Conservation (phyloP, 75 land plant genomes). For the Pinus tabuliformis region DNA sequence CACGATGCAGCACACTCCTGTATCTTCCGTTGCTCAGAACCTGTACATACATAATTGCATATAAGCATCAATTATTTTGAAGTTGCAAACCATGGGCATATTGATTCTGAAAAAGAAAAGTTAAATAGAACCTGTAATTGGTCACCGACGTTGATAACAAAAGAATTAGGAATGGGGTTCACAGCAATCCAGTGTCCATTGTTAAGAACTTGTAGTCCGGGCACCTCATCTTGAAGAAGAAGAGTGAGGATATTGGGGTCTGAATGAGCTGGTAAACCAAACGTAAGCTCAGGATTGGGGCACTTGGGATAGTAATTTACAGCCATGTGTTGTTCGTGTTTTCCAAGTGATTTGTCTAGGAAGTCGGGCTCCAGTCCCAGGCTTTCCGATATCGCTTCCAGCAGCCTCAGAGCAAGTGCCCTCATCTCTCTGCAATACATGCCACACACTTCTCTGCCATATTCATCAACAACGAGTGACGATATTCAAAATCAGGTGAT, state of each 20-base stretch:
- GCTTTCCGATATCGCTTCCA: slow-evolving; percentile 61
- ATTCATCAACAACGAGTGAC: no score
- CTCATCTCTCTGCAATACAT: slow-evolving; percentile 29
- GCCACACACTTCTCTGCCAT: slow-evolving; percentile 28
- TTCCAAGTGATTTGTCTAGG: slow-evolving; percentile 36
- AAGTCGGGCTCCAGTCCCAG: slow-evolving; percentile 40
- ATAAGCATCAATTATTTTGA: no score
- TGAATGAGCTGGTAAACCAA: slow-evolving; percentile 64
- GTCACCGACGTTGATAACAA: slow-evolving; percentile 66
- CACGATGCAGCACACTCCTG: slow-evolving; percentile 68
- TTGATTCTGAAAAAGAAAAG: no score
- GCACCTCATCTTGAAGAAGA: slow-evolving; percentile 54
- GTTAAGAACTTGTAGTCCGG: slow-evolving; percentile 44
- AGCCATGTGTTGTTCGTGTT: slow-evolving; percentile 58
- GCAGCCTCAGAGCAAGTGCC: slow-evolving; percentile 21
- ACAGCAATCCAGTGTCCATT: slow-evolving; percentile 47
- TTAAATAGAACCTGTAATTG: slow-evolving; percentile 29
- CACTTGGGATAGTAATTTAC: slow-evolving; percentile 73
- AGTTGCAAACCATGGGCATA: no score
- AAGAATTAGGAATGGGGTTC: slow-evolving; percentile 51
- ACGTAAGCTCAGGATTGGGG: slow-evolving; percentile 69
- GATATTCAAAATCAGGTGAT: no score
- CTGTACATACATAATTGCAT: slow-evolving; percentile 11
- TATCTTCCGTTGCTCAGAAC: slow-evolving; percentile 56
- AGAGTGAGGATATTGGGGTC: slow-evolving; percentile 57